phyloP scores from a whole-genome alignment of 2,329 filamentous ascomycete species.

The Arthrinium phaeospermum region DNA sequence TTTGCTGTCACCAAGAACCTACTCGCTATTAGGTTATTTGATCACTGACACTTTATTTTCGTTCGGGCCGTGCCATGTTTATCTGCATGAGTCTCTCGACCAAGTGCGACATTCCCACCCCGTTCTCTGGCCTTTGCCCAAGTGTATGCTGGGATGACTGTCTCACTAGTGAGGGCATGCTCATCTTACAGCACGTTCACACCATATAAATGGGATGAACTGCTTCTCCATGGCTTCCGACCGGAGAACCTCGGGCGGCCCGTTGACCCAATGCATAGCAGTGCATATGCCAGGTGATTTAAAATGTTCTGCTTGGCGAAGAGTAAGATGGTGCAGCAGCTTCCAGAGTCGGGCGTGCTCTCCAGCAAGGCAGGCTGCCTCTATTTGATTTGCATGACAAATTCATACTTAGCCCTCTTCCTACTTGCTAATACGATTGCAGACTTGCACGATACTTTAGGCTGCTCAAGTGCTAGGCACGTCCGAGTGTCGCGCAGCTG shows the following conservation, averaged over 20 bases:
- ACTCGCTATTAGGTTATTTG: background rate
- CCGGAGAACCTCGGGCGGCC: background rate
- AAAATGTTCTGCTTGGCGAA: background rate
- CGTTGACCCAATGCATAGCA: background rate
- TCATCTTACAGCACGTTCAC: background rate
- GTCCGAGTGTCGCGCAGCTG: background rate
- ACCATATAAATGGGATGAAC: background rate
- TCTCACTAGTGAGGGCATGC: background rate
- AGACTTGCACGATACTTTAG: background rate
- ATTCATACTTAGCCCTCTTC: background rate
- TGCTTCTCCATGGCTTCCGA: background rate
- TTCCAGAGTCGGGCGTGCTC: background rate
- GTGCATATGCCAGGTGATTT: background rate
- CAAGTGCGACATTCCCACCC: background rate
- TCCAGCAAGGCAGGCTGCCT: background rate
- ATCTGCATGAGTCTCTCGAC: background rate
- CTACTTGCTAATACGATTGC: background rate
- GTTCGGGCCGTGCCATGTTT: conserved; percentile 13
- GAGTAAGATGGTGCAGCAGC: background rate
- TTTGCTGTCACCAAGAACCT: background rate
- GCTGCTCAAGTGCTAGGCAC: background rate
- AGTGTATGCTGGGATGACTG: background rate
- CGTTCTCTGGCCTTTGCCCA: background rate
- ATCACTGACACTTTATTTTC: background rate
- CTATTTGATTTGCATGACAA: background rate